Base-by-base conservation (phyloP, 257 asterid species). In the Jasminum sambac region DNA sequence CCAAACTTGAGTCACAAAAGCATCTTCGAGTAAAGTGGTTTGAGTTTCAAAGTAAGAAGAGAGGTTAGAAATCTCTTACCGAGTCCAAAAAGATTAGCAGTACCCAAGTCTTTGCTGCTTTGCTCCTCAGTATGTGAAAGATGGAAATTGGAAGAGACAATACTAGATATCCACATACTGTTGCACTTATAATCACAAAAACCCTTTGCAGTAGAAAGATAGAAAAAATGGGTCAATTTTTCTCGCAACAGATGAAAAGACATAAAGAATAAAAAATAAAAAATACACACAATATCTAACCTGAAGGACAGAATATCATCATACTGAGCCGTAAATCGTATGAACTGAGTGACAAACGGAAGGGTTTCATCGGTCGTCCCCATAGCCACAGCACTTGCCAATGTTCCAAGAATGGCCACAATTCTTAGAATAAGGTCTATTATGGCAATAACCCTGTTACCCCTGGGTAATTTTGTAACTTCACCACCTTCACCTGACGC, bases 381-480 rank as follows among this genome's bases (percentile, higher is more conserved):
- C 95, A 90, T 90, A 46, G 93, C 84, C 73, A 88, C 78, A 0
- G 90, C 91, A 67, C 95, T 87, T 23, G 86, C 91, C 25, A 85
- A 71, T 66, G 87, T 87, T 7, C 79, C 91, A 36, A 80, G 11
- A 37, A 85, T 71, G 0, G 77, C 96, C 0, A 85, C 48, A 2
- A 87, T 25, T 68, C 95, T 81, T 58, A 87, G 42, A 23, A 86
- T 72, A 42, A 87, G 84, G 39, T 89, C 96, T 63, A 84, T 52
- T 44, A 92, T 69, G 0, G 90, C 72, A 30, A 90, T 64, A 12
- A 88, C 86, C 85, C 88, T 80, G 67, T 48, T 79, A 5, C 74
- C 74, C 19, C 78, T 30, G 4, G 34, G 38, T 43, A 3, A 59
- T 58, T 57, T 77, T 25, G 78, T 6, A 30, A 43, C 62, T 72